Percentiles rank a stretch among this genome's conserved stretches.
These are phyloP conservation scores for Ambrosia trifida DNA, from an alignment of 129 eudicot genomes.

Conservation along the genomic window DNA sequence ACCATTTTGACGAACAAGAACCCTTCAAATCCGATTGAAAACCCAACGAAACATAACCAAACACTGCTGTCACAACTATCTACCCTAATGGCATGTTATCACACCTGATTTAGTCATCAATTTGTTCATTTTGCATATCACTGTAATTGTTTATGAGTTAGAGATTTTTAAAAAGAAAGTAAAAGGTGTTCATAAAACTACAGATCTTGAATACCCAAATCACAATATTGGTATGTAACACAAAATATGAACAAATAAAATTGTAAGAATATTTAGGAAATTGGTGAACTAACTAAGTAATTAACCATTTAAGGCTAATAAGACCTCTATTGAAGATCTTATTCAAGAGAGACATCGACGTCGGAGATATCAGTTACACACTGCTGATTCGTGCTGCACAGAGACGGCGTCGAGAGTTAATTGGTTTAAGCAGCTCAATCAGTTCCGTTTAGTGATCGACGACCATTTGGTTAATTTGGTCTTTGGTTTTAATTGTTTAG, in stretches of 20 bases:
- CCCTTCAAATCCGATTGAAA: too few relatives aligned
- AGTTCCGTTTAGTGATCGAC: too few relatives aligned
- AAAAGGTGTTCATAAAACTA: not conserved
- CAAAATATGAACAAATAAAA: constrained; percentile 8
- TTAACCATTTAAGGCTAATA: constrained; percentile 82
- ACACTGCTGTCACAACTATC: too few relatives aligned
- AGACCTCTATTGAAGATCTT: constrained; percentile 89
- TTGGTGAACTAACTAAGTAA: constrained; percentile 22
- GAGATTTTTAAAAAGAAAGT: not conserved
- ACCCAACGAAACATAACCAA: too few relatives aligned
- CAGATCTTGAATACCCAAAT: constrained; percentile 8
- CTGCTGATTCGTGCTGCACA: not conserved
- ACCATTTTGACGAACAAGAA: too few relatives aligned
- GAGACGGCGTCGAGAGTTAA: constrained; percentile 5
- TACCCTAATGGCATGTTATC: too few relatives aligned
- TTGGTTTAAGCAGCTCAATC: constrained; percentile 19
- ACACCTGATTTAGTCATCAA: too few relatives aligned
- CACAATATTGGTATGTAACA: constrained; percentile 6
- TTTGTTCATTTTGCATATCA: too few relatives aligned
- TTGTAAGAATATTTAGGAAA: too few relatives aligned
- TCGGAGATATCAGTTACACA: constrained; percentile 18
- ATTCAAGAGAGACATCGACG: constrained; percentile 74
- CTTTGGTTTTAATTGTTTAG: too few relatives aligned
- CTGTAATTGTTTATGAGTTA: not conserved
- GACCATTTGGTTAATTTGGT: too few relatives aligned